Evolutionary conservation across 2,329 filamentous ascomycete species (phyloP).

Genomic region (Ascochyta pisi): DNA sequence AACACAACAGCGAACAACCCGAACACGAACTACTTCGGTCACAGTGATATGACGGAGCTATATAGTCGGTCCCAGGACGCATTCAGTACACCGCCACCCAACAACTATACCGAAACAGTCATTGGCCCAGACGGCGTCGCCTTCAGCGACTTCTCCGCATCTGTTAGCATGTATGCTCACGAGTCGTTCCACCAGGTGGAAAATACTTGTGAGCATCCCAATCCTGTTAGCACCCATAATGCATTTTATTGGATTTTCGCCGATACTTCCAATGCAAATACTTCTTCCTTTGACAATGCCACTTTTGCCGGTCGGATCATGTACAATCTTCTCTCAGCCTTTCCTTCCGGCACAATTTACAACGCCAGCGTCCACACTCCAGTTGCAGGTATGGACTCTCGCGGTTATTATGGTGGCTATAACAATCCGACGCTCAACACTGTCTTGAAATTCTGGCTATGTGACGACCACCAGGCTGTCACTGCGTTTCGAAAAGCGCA

Average conservation of each 20-base stretch:
- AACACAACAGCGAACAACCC: background rate
- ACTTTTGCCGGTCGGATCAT: background rate
- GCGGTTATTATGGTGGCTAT: constrained; percentile 1
- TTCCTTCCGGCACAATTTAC: background rate
- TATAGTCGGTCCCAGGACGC: constrained; percentile 3
- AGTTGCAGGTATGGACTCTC: background rate
- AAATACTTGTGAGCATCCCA: background rate
- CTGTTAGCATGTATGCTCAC: constrained; percentile 1
- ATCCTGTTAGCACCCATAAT: background rate
- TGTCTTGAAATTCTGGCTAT: constrained; percentile 8
- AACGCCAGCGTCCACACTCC: background rate
- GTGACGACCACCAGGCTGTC: background rate
- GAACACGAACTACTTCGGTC: background rate
- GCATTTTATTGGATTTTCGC: background rate
- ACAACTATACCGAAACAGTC: background rate
- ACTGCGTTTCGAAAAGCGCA: background rate
- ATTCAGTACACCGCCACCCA: background rate
- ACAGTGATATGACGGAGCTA: background rate
- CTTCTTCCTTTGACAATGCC: background rate
- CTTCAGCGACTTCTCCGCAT: constrained; percentile 1
- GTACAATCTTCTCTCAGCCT: background rate
- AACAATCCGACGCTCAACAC: constrained; percentile 5
- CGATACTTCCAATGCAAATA: background rate
- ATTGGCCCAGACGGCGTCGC: background rate
- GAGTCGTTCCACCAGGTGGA: background rate